Evolutionary conservation across 352 stramenopile species (phyloP).

Genomic region (Globisporangium nunn): DNA sequence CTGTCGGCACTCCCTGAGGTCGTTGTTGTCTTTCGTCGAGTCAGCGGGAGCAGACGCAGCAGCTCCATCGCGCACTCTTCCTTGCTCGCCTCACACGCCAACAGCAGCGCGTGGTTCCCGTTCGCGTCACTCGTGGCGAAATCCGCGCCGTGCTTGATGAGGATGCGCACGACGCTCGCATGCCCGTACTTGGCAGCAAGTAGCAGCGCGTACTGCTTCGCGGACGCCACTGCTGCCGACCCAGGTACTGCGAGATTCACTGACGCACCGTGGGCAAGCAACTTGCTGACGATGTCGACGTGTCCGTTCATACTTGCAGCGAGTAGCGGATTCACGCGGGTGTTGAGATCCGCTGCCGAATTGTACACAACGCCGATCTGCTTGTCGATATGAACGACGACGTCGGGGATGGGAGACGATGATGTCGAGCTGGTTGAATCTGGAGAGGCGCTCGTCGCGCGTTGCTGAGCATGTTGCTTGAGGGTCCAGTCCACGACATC

Average conservation of each 20-base stretch:
- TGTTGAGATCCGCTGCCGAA: constrained; percentile 46
- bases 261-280: constrained; percentile 30
- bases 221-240: constrained; percentile 6
- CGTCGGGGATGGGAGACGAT: not conserved
- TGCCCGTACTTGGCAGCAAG: constrained; percentile 91
- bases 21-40: not conserved
- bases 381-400: constrained; percentile 20
- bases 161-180: constrained; percentile 59
- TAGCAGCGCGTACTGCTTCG: constrained; percentile 65
- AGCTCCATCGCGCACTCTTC: constrained; percentile 47
- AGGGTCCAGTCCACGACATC: constrained; percentile 40
- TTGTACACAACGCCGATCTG: constrained; percentile 77
- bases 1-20: not conserved
- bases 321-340: constrained; percentile 45
- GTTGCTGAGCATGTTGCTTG: not conserved
- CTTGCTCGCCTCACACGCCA: constrained; percentile 41
- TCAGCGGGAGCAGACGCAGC: constrained; percentile 14
- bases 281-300: constrained; percentile 31
- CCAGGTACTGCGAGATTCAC: constrained; percentile 16
- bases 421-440: too few relatives aligned
- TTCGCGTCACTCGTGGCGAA: constrained; percentile 29
- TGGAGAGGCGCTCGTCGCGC: not conserved
- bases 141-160: constrained; percentile 53
- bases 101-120: constrained; percentile 43
- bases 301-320: constrained; percentile 75